Conservation (phyloP, 202 grass and related monocot genomes). For the Sporobolus alterniflorus region DNA sequence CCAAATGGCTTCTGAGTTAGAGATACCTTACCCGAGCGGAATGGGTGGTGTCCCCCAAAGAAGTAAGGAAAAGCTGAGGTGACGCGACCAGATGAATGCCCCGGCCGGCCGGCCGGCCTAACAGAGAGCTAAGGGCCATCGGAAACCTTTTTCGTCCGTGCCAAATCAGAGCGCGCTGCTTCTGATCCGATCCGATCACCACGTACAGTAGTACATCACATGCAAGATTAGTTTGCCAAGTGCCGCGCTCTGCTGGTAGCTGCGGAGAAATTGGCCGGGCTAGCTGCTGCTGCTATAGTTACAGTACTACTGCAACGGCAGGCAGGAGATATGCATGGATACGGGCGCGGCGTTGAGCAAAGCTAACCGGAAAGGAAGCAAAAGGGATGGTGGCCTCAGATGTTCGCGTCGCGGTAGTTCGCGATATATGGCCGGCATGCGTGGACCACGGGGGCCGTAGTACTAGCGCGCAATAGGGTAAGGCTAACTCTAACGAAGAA, state of each 20-base stretch:
- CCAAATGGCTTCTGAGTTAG: too few relatives aligned
- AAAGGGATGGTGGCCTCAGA: constrained; percentile 38
- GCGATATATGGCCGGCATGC: not conserved
- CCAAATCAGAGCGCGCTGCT: not conserved
- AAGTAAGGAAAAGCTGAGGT: too few relatives aligned
- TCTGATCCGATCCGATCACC: not conserved
- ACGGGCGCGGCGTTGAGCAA: not conserved
- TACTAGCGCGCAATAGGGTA: too few relatives aligned
- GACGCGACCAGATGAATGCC: too few relatives aligned
- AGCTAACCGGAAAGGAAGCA: too few relatives aligned
- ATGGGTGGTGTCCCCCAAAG: too few relatives aligned
- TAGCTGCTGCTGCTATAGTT: not conserved
- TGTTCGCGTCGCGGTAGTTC: too few relatives aligned
- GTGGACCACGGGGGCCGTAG: constrained; percentile 32
- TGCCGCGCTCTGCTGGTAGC: not conserved
- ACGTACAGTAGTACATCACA: not conserved
- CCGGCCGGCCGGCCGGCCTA: too few relatives aligned
- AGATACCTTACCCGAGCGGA: too few relatives aligned
- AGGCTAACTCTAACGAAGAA: too few relatives aligned
- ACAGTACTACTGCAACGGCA: not conserved
- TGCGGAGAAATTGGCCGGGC: not conserved
- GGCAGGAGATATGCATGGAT: not conserved
- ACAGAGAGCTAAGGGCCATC: too few relatives aligned
- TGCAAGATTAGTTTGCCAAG: not conserved
- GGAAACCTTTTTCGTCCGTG: not conserved